Evolutionary conservation across 2,329 filamentous ascomycete species (phyloP).

Genomic region (Dryadomyces sulphureus): DNA sequence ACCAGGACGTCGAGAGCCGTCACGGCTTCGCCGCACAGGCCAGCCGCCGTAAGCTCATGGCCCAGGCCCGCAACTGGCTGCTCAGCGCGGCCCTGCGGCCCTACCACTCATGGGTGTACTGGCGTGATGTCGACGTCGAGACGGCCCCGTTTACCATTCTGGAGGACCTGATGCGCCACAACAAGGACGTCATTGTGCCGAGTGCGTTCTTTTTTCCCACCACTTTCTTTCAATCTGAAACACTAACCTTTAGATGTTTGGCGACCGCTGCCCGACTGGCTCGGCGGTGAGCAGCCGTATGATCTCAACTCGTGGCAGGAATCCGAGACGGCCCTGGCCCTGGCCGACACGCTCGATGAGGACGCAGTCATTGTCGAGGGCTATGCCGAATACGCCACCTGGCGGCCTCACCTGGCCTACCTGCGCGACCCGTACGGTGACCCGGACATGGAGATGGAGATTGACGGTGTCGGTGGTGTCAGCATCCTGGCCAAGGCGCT

Average conservation of each 20-base stretch:
- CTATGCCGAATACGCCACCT: slow-evolving; percentile 96
- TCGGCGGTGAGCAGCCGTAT: slow-evolving; percentile 95
- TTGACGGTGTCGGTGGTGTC: slow-evolving; percentile 93
- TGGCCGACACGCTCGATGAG: slow-evolving; percentile 91
- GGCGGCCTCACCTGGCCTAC: slow-evolving; percentile 93
- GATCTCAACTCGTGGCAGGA: slow-evolving; percentile 99
- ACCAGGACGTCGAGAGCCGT: slow-evolving; percentile 92
- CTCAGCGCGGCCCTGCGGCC: slow-evolving; percentile 83
- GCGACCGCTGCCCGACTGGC: slow-evolving; percentile 97
- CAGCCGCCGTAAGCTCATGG: slow-evolving; percentile 88
- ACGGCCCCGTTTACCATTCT: slow-evolving; percentile 93
- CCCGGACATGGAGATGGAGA: slow-evolving; percentile 99
- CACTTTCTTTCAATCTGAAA: background rate
- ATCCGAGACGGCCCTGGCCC: slow-evolving; percentile 84
- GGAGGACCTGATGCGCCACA: slow-evolving; percentile 95
- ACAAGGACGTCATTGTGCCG: slow-evolving; percentile 96
- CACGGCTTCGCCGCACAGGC: slow-evolving; percentile 97
- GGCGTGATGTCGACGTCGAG: slow-evolving; percentile 96
- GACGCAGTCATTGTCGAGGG: slow-evolving; percentile 98
- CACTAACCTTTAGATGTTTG: slow-evolving; percentile 59
- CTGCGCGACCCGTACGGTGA: slow-evolving; percentile 93
- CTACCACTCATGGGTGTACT: slow-evolving; percentile 98
- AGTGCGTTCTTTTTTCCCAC: slow-evolving; percentile 46
- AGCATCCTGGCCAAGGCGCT: slow-evolving; percentile 93
- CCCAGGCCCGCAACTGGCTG: slow-evolving; percentile 93